Base-by-base conservation (phyloP, 1,139 yeast species). In the Candida pseudoviswanathii region DNA sequence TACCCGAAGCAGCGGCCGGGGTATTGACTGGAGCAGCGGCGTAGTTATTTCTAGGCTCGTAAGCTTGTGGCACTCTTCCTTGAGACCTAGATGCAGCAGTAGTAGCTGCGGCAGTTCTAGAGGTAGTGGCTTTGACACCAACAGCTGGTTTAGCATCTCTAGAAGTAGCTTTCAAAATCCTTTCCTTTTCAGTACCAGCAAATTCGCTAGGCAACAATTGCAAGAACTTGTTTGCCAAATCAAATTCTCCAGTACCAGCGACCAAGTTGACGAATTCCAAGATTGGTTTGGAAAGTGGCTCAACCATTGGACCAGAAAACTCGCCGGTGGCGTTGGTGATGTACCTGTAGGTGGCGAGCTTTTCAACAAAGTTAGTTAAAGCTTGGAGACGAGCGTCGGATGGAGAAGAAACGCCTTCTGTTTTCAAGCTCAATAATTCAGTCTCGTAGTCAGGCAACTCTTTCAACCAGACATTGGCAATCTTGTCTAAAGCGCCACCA, bases 371-470 rank as follows among this genome's bases (percentile, higher is more conserved):
- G 59, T 82, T 85, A 51, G 87, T 86, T 62, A 94, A 77, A 5
- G 96, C 87, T 58, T 83, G 87, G 58, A 87, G 84, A 63, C 92
- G 91, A 22, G 97, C 96, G 56, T 87, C 96, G 49, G 88, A 86
- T 3, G 89, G 85, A n/a, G 90, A 78, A 2, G 77, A 64, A 32
- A 80, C 70, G 25, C 68, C 71, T 1, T 61, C 56, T 16, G 62
- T 60, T 26, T 73, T 67, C 4, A 75, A 65, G 50, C 73, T 67
- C 34, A 84, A 70, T 51, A 82, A 72, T 50, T 73, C 71, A 8
- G 69, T 60, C 67, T 92, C 96, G 51, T 78, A 68, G 0, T 67
- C 73, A 24, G 82, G 77, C 55, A 90, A 72, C 65, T 94, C 99
- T 40, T 80, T 73, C 50, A 89, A 78, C 99, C 99, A 95, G 54